Base-by-base conservation (phyloP, 2,329 filamentous ascomycete species). In the Aspergillus vadensis region DNA sequence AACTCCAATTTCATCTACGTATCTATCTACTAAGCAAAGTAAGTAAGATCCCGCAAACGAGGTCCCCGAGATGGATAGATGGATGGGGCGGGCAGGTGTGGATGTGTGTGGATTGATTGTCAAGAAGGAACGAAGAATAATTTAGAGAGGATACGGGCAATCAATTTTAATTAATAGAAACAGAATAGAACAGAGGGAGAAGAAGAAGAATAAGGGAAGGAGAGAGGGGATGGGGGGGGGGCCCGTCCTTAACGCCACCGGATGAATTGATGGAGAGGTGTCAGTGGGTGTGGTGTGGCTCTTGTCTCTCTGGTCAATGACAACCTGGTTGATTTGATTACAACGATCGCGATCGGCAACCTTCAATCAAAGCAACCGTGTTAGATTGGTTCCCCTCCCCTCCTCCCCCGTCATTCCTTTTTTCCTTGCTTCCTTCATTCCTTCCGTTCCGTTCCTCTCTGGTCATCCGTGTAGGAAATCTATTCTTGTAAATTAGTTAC, bases 271-370 rank as follows among this genome's bases (percentile, higher is more conserved):
- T 52, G 49, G 36, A 19, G 27, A 19, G 27, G 27, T 30, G 27
- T 30, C 27, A 30, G 30, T 36, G 32, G 12, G 32, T 36, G 32
- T 36, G 12, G 32, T 36, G 32, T 36, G 32, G 32, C 32, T 36
- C 32, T 36, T 30, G 12, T 19, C 19, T 5, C 10, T 19, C 10
- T 53, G 30, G 30, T 53, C 30, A 23, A 53, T 53, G 50, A 39
- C 17, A 53, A 55, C 52, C 15, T 19, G 36, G 21, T 55, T 44
- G 15, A 64, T 60, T 60, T 57, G 59, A 69, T 69, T 60, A 52
- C 58, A 67, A 62, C 61, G 64, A 69, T 68, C 61, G 62, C 44
- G 69, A 71, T 71, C 70, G 64, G 69, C 69, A 67, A 63, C 67
- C 64, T 60, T 66, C 62, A 68, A 68, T 67, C 58, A 70, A 70